Evolutionary conservation across 2,329 filamentous ascomycete species (phyloP).

Genomic region (Penicillium sp.): DNA sequence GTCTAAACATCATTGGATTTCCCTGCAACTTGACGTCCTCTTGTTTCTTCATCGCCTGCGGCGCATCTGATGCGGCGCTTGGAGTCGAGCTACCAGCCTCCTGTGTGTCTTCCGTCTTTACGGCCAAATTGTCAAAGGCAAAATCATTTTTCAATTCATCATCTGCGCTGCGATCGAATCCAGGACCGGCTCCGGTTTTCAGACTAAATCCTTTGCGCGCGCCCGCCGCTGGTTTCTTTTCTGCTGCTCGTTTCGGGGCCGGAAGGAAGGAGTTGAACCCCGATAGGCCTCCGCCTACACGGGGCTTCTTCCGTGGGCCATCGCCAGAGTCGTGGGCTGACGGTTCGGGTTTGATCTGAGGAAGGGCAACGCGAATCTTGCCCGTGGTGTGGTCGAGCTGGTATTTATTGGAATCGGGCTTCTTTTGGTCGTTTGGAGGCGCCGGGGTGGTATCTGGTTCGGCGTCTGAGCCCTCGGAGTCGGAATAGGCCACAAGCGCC

Average conservation of each 20-base stretch:
- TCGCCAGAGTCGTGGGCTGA: constrained; percentile 44
- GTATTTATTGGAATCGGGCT: constrained; percentile 58
- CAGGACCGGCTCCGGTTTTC: constrained; percentile 81
- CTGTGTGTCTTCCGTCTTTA: constrained; percentile 34
- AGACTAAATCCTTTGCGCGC: constrained; percentile 66
- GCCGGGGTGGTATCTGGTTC: constrained; percentile 47
- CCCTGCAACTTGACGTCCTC: constrained; percentile 60
- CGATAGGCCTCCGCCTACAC: constrained; percentile 67
- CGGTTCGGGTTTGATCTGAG: constrained; percentile 51
- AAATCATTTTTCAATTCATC: constrained; percentile 37
- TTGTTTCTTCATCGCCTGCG: constrained; percentile 15
- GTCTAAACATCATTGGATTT: constrained; percentile 85
- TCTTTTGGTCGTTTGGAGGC: constrained; percentile 12
- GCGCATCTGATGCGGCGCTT: constrained; percentile 8
- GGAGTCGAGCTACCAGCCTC: constrained; percentile 25
- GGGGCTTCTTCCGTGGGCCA: constrained; percentile 69
- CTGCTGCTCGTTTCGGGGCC: constrained; percentile 66
- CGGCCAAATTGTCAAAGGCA: constrained; percentile 31
- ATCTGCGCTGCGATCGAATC: constrained; percentile 68
- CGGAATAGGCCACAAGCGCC: constrained; percentile 81
- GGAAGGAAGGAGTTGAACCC: constrained; percentile 87
- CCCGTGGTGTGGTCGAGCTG: constrained; percentile 78
- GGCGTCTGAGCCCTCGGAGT: constrained; percentile 70
- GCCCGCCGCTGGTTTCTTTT: constrained; percentile 37
- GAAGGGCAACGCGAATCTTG: constrained; percentile 81